Evolutionary conservation across 768 basidiomycete species (phyloP), one percentile per base, ranked within the genome.

Genomic region (Termitomyces sp.): DNA sequence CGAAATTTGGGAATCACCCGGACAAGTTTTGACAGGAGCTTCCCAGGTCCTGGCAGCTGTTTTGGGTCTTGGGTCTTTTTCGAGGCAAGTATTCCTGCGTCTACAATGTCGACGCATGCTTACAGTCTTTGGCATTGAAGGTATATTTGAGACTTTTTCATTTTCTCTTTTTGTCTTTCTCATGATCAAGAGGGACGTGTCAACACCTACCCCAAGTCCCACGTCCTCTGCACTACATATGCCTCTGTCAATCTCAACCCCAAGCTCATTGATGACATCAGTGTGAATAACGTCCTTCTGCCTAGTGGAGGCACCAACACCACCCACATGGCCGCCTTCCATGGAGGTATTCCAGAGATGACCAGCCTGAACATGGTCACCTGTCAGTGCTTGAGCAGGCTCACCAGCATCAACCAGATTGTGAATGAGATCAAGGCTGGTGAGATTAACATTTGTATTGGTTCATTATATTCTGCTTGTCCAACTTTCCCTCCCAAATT

Each of bases 231-330:
- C 55, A 89, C 88, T 46, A 87, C 79, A n/a, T 89, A 89, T 73
- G 77, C 78, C 24, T 82, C 78, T 60, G 82, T 80, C 51, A 76
- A 79, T 61, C 81, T 95, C 57, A 86, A 95, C 74, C 94, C 94
- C 47, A 77, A 79, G 55, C 80, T 93, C 69, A 88, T 95, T 59
- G 91, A 92, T 65, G 92, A 93, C 69, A 82, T 95, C 66, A 78
- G 83, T 1, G 90, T 93, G 58, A 93, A 95, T 50, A 95, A 93
- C 68, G 93, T 95, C 47, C 85, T 96, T 47, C 91, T 93, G 16
- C 83, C 93, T 3, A 89, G 84, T 16, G 91, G 94, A 63, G 94
- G 93, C 27, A 91, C 93, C 15, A 78, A 67, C 49, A 83, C 81
- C 3, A 91, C 93, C 15, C 86, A 94, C 61, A 95, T 95, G 85